These are phyloP conservation scores for Bassia scoparia DNA, from an alignment of 148 eudicot species.

Conservation along the genomic window DNA sequence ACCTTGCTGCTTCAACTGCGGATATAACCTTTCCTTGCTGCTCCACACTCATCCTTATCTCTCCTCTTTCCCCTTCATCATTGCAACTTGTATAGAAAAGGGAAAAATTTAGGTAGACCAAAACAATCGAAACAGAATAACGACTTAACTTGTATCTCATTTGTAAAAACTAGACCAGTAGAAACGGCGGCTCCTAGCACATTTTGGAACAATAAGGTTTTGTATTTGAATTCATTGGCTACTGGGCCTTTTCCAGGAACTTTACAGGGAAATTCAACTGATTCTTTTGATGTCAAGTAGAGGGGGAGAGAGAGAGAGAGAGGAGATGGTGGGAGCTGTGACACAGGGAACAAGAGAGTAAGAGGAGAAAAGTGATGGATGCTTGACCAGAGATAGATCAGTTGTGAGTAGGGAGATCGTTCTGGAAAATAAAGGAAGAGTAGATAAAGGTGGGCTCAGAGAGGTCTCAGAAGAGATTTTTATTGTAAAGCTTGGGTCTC, in stretches of 20 bases:
- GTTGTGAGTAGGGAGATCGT: background rate
- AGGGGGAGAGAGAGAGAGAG: background rate
- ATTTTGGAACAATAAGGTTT: too few species aligned
- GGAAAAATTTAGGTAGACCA: background rate
- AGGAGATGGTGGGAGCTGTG: background rate
- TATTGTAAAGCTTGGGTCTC: background rate
- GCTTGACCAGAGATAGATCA: background rate
- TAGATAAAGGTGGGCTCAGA: background rate
- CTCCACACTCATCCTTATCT: background rate
- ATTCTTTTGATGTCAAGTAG: too few species aligned
- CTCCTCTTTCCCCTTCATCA: background rate
- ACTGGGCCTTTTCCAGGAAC: too few species aligned
- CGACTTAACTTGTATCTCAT: background rate
- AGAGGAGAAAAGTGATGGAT: background rate
- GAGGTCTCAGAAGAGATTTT: background rate
- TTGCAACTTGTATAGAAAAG: background rate
- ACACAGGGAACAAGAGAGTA: background rate
- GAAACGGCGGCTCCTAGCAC: too few species aligned
- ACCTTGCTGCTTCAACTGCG: too few species aligned
- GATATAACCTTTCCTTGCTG: background rate
- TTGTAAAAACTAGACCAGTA: background rate
- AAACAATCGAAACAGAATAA: background rate
- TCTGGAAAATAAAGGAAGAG: too few species aligned
- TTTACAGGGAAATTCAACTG: too few species aligned
- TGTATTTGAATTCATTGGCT: too few species aligned